Base-by-base conservation (phyloP, 768 basidiomycete species). In the Kockovaella imperatae region DNA sequence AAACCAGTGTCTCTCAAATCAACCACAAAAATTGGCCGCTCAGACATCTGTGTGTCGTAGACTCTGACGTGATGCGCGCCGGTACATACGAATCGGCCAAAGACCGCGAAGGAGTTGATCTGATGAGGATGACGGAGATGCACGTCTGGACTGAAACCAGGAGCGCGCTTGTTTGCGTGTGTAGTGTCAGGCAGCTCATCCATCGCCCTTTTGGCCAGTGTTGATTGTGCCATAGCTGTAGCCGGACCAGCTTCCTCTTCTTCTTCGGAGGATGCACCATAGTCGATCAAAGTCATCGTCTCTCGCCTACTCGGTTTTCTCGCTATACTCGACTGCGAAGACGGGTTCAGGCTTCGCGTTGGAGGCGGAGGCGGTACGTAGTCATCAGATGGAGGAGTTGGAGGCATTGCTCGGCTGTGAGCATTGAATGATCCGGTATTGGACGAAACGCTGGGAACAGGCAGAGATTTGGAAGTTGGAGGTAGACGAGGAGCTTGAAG, bases 1-100 rank as follows among this genome's bases (percentile, higher is more conserved):
- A 76, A 48, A 0, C 78, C 79, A 2, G 81, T 64, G 11, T 81
- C 78, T 51, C 78, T 82, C 44, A 81, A 76, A 41, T 88, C 83
- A 11, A 87, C 74, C 74, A 52, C 42, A n/a, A 56, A 46, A 35
- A 60, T 49, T 5, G 60, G 62, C 35, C 55, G 29, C 28, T 56
- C 53, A 28, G 45, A 48, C 39, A 62, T 54, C 5, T 60, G 60
- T 3, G 62, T 63, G 50, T 74, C 64, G 58, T 69, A 74, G 5
- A 75, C 45, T 29, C 66, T 53, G 28, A 73, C 57, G 25, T 66
- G 61, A 43, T 70, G 66, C 5, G 62, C 53, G 6, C 62, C 73
- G 1, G 65, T 61, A 24, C 71, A 71, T 42, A 73, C 67, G 24
- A 57, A 50, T n/a, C 64, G 52, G 8, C 72, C 74, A 5, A 62